phyloP scores from a whole-genome alignment of 2,329 filamentous ascomycete species.

The Lachnellula subtilissima region DNA sequence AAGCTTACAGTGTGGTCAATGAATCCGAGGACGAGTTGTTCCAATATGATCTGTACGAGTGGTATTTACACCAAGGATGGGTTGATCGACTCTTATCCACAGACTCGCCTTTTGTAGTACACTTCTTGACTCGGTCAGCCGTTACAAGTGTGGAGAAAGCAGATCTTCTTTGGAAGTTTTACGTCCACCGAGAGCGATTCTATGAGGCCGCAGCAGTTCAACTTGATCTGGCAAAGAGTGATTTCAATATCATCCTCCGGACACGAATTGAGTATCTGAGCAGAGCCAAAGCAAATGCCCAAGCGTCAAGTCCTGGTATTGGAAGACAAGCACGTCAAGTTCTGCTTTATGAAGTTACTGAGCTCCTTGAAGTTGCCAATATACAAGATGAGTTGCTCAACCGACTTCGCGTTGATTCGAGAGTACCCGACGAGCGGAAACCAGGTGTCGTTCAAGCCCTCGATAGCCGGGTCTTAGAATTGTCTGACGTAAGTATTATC shows the following conservation, averaged over 20 bases:
- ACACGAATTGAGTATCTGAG: conserved; percentile 86
- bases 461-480: conserved; percentile 70
- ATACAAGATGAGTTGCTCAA: conserved; percentile 91
- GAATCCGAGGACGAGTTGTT: conserved; percentile 88
- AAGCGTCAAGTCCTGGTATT: conserved; percentile 71
- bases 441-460: conserved; percentile 61
- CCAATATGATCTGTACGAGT: conserved; percentile 94
- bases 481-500: conserved; percentile 63
- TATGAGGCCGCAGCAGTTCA: conserved; percentile 87
- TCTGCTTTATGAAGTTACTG: conserved; percentile 76
- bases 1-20: conserved; percentile 89
- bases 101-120: conserved; percentile 78
- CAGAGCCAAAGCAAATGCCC: conserved; percentile 87
- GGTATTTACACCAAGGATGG: conserved; percentile 86
- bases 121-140: conserved; percentile 76
- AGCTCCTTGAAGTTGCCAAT: conserved; percentile 85
- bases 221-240: conserved; percentile 74
- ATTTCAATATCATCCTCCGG: conserved; percentile 73
- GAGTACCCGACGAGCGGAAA: conserved; percentile 61
- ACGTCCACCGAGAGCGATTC: conserved; percentile 77
- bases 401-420: conserved; percentile 66
- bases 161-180: conserved; percentile 89
- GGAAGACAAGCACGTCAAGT: conserved; percentile 78
- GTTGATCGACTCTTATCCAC: conserved; percentile 80
- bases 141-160: conserved; percentile 69